A percentile compares a stretch with the other conserved stretches of the same genome.
phyloP scores from a whole-genome alignment of 2,329 filamentous ascomycete genomes.

The Beauveria asiatica region DNA sequence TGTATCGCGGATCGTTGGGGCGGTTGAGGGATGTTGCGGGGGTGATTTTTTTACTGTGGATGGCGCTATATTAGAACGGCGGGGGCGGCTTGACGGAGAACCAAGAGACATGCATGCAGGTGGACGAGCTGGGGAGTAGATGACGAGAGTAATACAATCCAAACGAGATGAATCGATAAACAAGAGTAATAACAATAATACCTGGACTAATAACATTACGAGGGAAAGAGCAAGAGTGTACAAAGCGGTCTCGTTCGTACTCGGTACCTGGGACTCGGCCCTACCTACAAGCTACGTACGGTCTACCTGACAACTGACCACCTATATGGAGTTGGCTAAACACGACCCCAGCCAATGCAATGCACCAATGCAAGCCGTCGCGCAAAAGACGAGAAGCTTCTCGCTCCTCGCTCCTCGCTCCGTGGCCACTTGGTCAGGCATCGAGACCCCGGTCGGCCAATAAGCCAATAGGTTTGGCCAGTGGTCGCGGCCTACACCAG shows the following conservation, averaged over 20 bases:
- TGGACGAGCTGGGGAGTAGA: not conserved
- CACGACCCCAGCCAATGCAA: slow-evolving; percentile 6
- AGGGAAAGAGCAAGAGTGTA: not conserved
- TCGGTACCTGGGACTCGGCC: not conserved
- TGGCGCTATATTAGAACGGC: not conserved
- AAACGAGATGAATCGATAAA: not conserved
- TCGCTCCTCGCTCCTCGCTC: too few relatives aligned
- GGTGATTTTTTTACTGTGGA: not conserved
- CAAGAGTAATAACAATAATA: not conserved
- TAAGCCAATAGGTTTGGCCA: slow-evolving; percentile 6
- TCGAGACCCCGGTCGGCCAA: not conserved
- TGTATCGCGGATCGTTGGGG: not conserved
- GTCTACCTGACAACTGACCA: too few relatives aligned
- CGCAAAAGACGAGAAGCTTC: not conserved
- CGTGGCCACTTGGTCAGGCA: not conserved
- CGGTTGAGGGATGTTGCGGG: not conserved
- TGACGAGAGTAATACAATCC: not conserved
- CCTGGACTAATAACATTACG: not conserved
- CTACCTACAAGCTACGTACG: too few relatives aligned
- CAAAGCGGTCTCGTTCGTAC: not conserved
- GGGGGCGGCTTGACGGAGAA: not conserved
- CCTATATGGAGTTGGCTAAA: not conserved
- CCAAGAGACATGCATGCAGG: not conserved
- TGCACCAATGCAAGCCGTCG: slow-evolving; percentile 6
- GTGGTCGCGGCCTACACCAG: not conserved